These are phyloP conservation scores for Vaccinium vitisidaea DNA, from an alignment of 148 eudicot genomes.

Conservation along the genomic window DNA sequence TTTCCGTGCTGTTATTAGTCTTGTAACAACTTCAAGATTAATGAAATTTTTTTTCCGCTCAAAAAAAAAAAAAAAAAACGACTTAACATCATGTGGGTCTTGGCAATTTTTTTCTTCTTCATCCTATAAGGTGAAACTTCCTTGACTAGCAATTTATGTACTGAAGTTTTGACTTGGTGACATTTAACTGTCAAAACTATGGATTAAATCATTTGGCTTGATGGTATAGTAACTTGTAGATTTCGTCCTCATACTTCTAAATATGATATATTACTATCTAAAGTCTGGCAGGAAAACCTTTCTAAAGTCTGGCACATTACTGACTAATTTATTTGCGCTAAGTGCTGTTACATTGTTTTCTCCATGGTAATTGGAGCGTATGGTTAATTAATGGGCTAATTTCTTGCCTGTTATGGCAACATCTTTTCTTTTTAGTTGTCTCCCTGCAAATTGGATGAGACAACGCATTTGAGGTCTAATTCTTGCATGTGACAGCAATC, in stretches of 20 bases:
- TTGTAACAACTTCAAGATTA: too few species aligned
- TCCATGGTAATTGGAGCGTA: not conserved
- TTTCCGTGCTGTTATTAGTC: too few species aligned
- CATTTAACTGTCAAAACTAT: not conserved
- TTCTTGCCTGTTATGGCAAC: not conserved
- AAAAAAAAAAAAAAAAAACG: too few species aligned
- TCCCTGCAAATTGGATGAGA: not conserved
- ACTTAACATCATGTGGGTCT: not conserved
- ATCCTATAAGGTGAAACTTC: not conserved
- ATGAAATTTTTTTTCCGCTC: too few species aligned
- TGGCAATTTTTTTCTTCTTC: not conserved
- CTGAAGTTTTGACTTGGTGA: not conserved
- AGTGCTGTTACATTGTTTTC: not conserved
- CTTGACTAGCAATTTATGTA: not conserved
- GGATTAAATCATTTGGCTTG: not conserved
- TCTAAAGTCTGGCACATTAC: not conserved
- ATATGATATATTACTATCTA: not conserved
- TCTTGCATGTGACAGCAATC: not conserved
- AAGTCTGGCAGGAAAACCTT: conserved; percentile 4
- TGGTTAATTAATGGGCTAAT: not conserved
- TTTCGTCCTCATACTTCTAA: not conserved
- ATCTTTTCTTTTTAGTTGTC: not conserved
- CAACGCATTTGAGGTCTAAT: not conserved
- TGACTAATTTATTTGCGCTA: not conserved
- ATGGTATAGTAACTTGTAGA: not conserved